phyloP scores from a whole-genome alignment of 2,329 filamentous ascomycete genomes.

The Penicillium sp. region DNA sequence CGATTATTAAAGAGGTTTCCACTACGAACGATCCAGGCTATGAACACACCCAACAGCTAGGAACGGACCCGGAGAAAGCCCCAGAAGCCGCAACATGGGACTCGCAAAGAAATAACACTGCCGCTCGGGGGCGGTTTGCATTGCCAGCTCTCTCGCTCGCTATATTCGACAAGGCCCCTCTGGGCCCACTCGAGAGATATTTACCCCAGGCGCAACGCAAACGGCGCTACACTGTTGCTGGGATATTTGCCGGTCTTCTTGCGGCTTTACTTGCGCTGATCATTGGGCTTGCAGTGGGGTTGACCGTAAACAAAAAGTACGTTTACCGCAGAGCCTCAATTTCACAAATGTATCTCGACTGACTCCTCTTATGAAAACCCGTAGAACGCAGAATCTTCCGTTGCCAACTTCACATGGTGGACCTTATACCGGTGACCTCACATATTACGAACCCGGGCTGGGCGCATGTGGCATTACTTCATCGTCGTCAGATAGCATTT shows the following conservation, averaged over 20 bases:
- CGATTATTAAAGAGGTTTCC: background rate
- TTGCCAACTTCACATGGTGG: conserved; percentile 48
- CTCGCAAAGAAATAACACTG: background rate
- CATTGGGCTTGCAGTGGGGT: conserved; percentile 31
- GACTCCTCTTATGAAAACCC: background rate
- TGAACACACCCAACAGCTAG: background rate
- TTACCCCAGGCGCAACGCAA: conserved; percentile 14
- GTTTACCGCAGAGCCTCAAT: background rate
- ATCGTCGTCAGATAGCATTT: conserved; percentile 55
- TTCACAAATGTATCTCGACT: background rate
- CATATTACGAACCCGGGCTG: conserved; percentile 63
- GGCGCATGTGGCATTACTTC: conserved; percentile 66
- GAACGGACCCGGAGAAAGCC: conserved; percentile 3
- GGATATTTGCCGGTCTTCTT: conserved; percentile 6
- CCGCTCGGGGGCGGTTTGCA: background rate
- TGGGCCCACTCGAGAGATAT: conserved; percentile 12
- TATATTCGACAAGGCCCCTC: conserved; percentile 5
- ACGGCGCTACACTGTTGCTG: conserved; percentile 13
- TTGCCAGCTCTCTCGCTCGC: conserved; percentile 4
- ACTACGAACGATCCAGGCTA: background rate
- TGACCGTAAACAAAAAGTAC: conserved; percentile 20
- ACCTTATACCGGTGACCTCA: conserved; percentile 61
- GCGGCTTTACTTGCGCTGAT: conserved; percentile 28
- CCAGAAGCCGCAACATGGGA: background rate
- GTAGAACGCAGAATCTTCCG: conserved; percentile 40